Evolutionary conservation across 2,329 filamentous ascomycete genomes (phyloP), one percentile per base, ranked within the genome.

Genomic region (Cercospora sp.): DNA sequence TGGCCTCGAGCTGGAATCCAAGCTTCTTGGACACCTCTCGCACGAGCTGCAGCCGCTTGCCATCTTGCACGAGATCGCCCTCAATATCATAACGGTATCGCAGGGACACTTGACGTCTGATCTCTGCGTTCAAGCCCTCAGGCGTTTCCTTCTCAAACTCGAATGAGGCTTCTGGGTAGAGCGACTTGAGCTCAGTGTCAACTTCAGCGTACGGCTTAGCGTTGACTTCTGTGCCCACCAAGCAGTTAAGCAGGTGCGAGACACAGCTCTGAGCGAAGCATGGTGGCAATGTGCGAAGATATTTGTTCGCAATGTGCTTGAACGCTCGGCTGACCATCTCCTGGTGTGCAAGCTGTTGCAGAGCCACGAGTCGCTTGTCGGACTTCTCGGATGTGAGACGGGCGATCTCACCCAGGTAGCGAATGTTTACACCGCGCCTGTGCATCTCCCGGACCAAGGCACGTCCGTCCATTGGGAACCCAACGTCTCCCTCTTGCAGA

Each of bases 381-480:
- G 86, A 82, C 72, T 87, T 87, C 74, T 77, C 76, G 5, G 79
- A 79, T 70, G 80, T 79, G 45, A 90, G 88, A 62, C 91, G 85
- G 12, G 92, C 91, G 70, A 99, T 82, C 80, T 89, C 91, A 72
- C 95, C 95, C n/a, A 98, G 86, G 80, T 99, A 99, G 76, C 96
- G 89, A 70, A 98, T 87, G 82, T 99, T 99, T 83, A 99, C 94
- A 81, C 95, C 95, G 51, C 94, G 92, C 85, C 97, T 97, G 84
- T 99, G 95, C 77, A 99, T 85, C 62, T 97, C 87, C 72, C 90
- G 89, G 75, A 91, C 92, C 67, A 99, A 85, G 21, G 94, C 97
- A 76, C 91, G 88, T n/a, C 95, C 95, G 75, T 99, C 96, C 93
- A 98, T 97, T 12, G 95, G 95, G 84, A 98, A 98, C 75, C 94